phyloP scores from a whole-genome alignment of 768 basidiomycete species.

The Amanita brunnescens region DNA sequence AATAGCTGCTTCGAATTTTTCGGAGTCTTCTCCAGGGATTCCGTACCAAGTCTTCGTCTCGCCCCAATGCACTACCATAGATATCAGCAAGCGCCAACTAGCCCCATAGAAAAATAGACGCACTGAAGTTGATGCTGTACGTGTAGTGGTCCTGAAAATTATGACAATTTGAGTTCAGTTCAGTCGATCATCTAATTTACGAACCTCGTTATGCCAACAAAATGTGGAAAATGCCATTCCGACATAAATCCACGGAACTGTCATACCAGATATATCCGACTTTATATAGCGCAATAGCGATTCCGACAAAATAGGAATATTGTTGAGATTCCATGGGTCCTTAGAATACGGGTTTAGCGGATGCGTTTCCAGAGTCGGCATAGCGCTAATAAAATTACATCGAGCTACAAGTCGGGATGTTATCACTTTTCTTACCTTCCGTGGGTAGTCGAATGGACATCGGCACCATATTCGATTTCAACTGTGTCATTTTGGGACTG shows the following conservation, averaged over 20 bases:
- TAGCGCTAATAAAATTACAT: constrained; percentile 48
- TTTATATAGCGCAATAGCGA: constrained; percentile 96
- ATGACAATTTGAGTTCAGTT: background rate
- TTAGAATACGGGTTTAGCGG: constrained; percentile 80
- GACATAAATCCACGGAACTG: constrained; percentile 98
- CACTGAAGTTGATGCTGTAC: constrained; percentile 91
- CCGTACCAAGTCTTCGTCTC: constrained; percentile 99
- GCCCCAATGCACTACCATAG: constrained; percentile 86
- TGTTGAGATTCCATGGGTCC: constrained; percentile 97
- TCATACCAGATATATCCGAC: constrained; percentile 99
- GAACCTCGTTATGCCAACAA: constrained; percentile 98
- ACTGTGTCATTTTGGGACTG: constrained; percentile 86
- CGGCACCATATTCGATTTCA: constrained; percentile 99
- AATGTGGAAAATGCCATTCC: constrained; percentile 99
- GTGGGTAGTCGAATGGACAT: constrained; percentile 94
- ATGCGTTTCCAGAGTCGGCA: constrained; percentile 93
- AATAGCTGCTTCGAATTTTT: constrained; percentile 94
- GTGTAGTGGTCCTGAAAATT: constrained; percentile 84
- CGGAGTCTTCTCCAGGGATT: constrained; percentile 90
- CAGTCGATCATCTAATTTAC: constrained; percentile 9
- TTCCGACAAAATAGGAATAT: constrained; percentile 87
- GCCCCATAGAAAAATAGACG: constrained; percentile 22
- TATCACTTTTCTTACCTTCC: constrained; percentile 62
- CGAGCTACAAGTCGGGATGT: background rate
- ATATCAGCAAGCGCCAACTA: constrained; percentile 8